These are phyloP conservation scores for Amanita jacksonii DNA, from an alignment of 768 basidiomycete species.

Conservation along the genomic window DNA sequence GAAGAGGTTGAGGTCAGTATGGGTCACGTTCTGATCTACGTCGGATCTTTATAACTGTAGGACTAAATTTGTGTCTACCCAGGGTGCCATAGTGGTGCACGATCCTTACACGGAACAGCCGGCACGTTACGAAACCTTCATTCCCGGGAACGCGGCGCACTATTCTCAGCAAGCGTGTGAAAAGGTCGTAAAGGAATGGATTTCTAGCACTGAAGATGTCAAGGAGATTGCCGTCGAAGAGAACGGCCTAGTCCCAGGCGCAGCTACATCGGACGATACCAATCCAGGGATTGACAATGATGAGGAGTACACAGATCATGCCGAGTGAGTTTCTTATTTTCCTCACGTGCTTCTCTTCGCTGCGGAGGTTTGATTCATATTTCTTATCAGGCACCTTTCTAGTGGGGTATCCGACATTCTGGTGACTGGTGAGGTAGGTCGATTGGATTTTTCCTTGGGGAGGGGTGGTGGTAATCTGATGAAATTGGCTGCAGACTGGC, in stretches of 20 bases:
- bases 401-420: constrained; percentile 43
- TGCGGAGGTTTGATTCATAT: neutral
- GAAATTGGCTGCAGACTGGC: constrained; percentile 25
- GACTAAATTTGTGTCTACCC: constrained; percentile 1
- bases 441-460: neutral
- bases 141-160: constrained; percentile 27
- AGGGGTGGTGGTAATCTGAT: neutral
- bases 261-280: neutral
- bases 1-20: constrained; percentile 24
- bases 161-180: constrained; percentile 28
- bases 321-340: constrained; percentile 14
- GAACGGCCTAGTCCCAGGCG: neutral
- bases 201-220: constrained; percentile 17
- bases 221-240: constrained; percentile 23
- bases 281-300: constrained; percentile 22
- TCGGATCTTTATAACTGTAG: constrained; percentile 4
- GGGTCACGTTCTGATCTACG: constrained; percentile 1
- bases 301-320: constrained; percentile 30
- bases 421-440: constrained; percentile 40
- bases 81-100: constrained; percentile 33
- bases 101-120: constrained; percentile 29
- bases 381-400: constrained; percentile 16
- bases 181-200: constrained; percentile 20
- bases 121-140: constrained; percentile 37
- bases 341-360: too few relatives aligned